Conservation (phyloP, 345 rosid species). For the Raphanus sativus region DNA sequence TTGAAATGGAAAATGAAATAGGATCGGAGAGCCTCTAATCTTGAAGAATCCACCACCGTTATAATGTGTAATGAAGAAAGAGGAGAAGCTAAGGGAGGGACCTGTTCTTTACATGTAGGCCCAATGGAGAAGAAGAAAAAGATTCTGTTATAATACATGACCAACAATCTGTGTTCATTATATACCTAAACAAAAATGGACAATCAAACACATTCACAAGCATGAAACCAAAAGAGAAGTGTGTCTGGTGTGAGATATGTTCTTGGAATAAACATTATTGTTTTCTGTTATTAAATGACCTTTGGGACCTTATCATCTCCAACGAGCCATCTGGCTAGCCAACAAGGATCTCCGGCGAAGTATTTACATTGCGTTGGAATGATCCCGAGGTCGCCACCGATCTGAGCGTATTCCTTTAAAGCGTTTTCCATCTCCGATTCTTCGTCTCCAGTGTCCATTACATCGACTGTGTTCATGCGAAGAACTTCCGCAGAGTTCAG, state of each 20-base stretch:
- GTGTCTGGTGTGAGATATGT: constrained; percentile 12
- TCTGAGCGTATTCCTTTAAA: constrained; percentile 55
- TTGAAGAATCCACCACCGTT: too few species aligned
- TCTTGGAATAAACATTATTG: neutral
- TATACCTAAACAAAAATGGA: constrained; percentile 6
- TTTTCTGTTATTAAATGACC: constrained; percentile 18
- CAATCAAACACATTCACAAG: constrained; percentile 18
- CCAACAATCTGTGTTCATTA: neutral
- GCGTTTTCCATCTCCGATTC: constrained; percentile 81
- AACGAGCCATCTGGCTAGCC: constrained; percentile 65
- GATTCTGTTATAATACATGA: too few species aligned
- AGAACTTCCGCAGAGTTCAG: constrained; percentile 60
- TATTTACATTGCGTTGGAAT: constrained; percentile 58
- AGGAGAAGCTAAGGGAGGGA: too few species aligned
- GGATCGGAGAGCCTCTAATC: too few species aligned
- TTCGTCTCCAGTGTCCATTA: constrained; percentile 52
- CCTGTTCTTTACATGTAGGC: too few species aligned
- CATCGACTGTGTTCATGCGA: constrained; percentile 53
- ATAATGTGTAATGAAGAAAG: neutral
- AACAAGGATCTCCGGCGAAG: constrained; percentile 66
- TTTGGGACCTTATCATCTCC: constrained; percentile 55
- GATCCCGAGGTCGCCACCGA: constrained; percentile 78
- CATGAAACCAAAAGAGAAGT: constrained; percentile 7
- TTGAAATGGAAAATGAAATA: too few species aligned
- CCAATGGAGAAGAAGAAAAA: too few species aligned